phyloP scores from a whole-genome alignment of 768 basidiomycete genomes.

The Coprinopsis marcescibilis region DNA sequence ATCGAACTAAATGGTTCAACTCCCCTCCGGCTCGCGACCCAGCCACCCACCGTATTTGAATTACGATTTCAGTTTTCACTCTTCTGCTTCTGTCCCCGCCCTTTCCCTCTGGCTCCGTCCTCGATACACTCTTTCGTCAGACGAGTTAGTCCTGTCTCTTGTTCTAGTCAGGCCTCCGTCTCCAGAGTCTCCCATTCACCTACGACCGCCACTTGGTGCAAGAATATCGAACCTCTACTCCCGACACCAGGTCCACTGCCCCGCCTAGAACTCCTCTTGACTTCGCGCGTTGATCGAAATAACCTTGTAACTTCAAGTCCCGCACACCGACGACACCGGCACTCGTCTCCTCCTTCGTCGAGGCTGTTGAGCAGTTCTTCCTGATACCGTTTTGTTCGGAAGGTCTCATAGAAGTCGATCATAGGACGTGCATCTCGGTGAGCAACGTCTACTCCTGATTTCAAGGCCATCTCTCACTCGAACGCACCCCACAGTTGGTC shows the following conservation, averaged over 20 bases:
- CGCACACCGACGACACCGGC: not conserved
- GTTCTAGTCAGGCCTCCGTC: no score
- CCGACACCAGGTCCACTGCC: not conserved
- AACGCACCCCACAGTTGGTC: no score
- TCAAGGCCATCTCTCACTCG: not conserved
- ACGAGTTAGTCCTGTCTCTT: no score
- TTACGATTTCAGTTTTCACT: not conserved
- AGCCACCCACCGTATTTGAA: no score
- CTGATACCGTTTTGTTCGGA: not conserved
- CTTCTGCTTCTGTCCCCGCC: no score
- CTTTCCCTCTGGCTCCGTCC: no score
- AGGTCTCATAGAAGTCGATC: not conserved
- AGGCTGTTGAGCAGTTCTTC: no score
- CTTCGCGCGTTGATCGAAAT: not conserved
- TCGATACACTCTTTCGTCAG: no score
- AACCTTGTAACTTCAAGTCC: not conserved
- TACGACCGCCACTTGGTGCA: no score
- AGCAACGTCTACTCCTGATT: not conserved
- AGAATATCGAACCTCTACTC: not conserved
- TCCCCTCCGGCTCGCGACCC: not conserved
- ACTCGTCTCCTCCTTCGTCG: no score
- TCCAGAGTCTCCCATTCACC: no score
- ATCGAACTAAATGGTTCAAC: constrained; percentile 1
- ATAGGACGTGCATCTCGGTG: constrained; percentile 1
- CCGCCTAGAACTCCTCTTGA: not conserved